phyloP scores from a whole-genome alignment of 78 protist species.

The Dictyostelium purpureum region DNA sequence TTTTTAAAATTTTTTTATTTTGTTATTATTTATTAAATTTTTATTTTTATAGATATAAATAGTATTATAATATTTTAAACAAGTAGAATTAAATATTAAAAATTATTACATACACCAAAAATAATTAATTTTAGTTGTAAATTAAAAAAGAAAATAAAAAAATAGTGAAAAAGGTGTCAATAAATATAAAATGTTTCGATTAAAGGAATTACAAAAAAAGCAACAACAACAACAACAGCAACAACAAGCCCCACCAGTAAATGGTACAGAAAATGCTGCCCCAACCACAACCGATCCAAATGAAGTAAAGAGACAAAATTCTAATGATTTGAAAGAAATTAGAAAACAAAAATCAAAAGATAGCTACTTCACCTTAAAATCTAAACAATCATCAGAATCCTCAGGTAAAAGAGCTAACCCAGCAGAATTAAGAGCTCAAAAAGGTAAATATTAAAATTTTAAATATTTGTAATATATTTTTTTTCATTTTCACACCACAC shows the following conservation, averaged over 20 bases:
- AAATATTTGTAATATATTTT: background rate
- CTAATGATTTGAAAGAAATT: conserved; percentile 68
- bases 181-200: conserved; percentile 31
- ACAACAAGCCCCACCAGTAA: background rate
- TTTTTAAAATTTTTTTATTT: background rate
- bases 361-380: conserved; percentile 58
- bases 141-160: background rate
- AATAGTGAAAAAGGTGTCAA: background rate
- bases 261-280: conserved; percentile 40
- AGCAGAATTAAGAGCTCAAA: conserved; percentile 81
- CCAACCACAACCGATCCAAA: conserved; percentile 12
- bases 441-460: conserved; percentile 24
- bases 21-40: background rate
- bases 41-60: background rate
- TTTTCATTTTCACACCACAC: too few relatives aligned
- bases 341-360: conserved; percentile 68
- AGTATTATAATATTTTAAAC: too few relatives aligned
- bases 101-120: too few relatives aligned
- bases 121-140: too few relatives aligned
- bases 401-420: conserved; percentile 64
- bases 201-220: conserved; percentile 57
- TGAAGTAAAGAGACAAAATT: conserved; percentile 59
- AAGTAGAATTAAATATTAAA: too few relatives aligned
- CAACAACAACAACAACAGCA: conserved; percentile 23
- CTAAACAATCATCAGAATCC: conserved; percentile 58